Percentiles rank a stretch among this genome's conserved stretches.
Conservation (phyloP, 73 alveolate genomes). For the Blepharisma stoltei region DNA sequence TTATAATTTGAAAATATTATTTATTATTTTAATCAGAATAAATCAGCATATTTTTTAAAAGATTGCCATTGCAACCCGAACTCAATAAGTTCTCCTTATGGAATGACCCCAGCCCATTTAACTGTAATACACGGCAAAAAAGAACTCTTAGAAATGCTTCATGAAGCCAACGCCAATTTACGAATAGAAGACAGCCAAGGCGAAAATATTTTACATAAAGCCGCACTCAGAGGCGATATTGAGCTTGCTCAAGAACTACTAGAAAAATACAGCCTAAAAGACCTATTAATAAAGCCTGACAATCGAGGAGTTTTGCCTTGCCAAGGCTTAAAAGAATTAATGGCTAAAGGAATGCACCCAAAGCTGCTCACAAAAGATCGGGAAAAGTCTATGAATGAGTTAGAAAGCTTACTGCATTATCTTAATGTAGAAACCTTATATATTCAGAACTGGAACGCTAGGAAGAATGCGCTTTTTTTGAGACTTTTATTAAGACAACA, state of each 20-base stretch:
- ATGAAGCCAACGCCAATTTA: background rate
- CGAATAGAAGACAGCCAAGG: background rate
- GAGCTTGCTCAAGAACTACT: background rate
- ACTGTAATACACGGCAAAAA: conserved; percentile 10
- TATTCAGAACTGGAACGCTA: too few species aligned
- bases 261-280: background rate
- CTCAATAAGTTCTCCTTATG: conserved; percentile 6
- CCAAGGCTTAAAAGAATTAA: background rate
- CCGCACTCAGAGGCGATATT: background rate
- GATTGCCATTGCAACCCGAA: conserved; percentile 2
- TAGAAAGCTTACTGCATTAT: too few species aligned
- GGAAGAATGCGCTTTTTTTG: too few species aligned
- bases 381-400: background rate
- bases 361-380: background rate
- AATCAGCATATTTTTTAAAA: conserved; percentile 7
- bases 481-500: too few species aligned
- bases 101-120: conserved; percentile 19
- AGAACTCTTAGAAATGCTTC: background rate
- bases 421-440: too few species aligned
- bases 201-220: conserved; percentile 17
- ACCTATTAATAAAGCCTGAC: background rate
- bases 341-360: conserved; percentile 22
- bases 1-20: too few species aligned
- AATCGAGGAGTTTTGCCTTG: background rate
- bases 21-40: too few species aligned